phyloP scores from a whole-genome alignment of 495 filamentous ascomycete species.

The Cetradonia linearis region DNA sequence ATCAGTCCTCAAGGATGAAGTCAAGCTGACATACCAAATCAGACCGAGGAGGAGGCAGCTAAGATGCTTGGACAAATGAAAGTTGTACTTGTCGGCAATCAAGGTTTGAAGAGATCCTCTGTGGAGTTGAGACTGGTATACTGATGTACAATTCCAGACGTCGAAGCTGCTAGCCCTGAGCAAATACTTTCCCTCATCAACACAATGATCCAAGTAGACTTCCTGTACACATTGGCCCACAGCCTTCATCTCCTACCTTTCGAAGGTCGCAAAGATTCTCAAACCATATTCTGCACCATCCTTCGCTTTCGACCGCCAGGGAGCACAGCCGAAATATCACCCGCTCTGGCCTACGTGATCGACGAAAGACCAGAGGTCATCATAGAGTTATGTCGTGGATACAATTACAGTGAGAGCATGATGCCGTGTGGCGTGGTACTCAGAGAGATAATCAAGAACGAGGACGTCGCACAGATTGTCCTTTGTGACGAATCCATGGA shows the following conservation, averaged over 20 bases:
- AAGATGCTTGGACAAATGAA: slow-evolving; percentile 76
- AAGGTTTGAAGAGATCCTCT: slow-evolving; percentile 42
- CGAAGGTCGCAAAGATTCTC: slow-evolving; percentile 82
- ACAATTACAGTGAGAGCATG: slow-evolving; percentile 80
- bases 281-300: slow-evolving; percentile 81
- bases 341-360: slow-evolving; percentile 76
- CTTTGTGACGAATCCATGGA: slow-evolving; percentile 77
- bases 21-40: slow-evolving; percentile 21
- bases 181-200: slow-evolving; percentile 72
- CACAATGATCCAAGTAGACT: slow-evolving; percentile 73
- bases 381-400: slow-evolving; percentile 78
- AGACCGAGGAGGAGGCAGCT: slow-evolving; percentile 66
- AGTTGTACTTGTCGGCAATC: slow-evolving; percentile 70
- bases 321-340: slow-evolving; percentile 49
- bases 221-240: slow-evolving; percentile 70
- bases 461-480: slow-evolving; percentile 77
- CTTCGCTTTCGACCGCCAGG: slow-evolving; percentile 66
- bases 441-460: slow-evolving; percentile 84
- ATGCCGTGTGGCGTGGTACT: slow-evolving; percentile 87
- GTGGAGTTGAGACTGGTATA: neutral
- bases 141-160: slow-evolving; percentile 44
- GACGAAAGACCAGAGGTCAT: slow-evolving; percentile 78
- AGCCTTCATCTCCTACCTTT: slow-evolving; percentile 79
- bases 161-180: slow-evolving; percentile 66
- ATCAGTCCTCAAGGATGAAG: neutral